These are phyloP conservation scores for Phytophthora brassicae DNA, from an alignment of 352 stramenopile species.

Conservation along the genomic window DNA sequence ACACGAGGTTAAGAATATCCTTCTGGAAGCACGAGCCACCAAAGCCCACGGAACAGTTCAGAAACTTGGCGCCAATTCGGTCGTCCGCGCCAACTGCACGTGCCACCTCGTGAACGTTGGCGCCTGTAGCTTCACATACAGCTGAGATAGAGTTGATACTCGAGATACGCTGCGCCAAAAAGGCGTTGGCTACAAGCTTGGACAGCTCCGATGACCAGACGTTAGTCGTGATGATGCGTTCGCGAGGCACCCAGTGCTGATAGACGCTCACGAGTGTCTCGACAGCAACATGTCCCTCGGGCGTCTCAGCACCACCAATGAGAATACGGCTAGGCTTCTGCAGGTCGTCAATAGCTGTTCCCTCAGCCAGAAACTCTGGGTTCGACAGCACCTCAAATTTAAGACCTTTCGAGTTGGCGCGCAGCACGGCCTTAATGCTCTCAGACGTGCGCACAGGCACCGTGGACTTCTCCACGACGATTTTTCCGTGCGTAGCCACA, in stretches of 20 bases:
- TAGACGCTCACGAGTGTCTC: constrained; percentile 96
- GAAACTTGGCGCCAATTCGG: constrained; percentile 97
- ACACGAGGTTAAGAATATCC: constrained; percentile 99
- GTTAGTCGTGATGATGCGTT: constrained; percentile 98
- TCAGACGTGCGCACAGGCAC: constrained; percentile 98
- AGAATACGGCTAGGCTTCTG: constrained; percentile 95
- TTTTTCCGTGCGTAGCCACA: constrained; percentile 94
- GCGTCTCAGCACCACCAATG: constrained; percentile 96
- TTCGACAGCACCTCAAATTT: constrained; percentile 98
- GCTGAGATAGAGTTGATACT: constrained; percentile 99
- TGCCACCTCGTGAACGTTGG: constrained; percentile 98
- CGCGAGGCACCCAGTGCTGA: constrained; percentile 95
- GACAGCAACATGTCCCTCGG: constrained; percentile 85
- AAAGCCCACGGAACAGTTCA: constrained; percentile 98
- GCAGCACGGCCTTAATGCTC: constrained; percentile 95
- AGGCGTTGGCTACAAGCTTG: constrained; percentile 99
- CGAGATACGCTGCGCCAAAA: constrained; percentile 98
- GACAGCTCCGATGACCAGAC: constrained; percentile 99
- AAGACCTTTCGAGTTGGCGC: constrained; percentile 92
- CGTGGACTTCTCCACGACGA: constrained; percentile 99
- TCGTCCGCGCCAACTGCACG: constrained; percentile 97
- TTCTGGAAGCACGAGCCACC: constrained; percentile 80
- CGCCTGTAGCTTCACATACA: constrained; percentile 97
- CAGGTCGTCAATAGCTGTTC: constrained; percentile 97
- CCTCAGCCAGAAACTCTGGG: constrained; percentile 99